A percentile compares a stretch with the other conserved stretches of the same genome.
phyloP scores from a whole-genome alignment of 164 flowering plant genomes.

The Dillenia suffruticosa region DNA sequence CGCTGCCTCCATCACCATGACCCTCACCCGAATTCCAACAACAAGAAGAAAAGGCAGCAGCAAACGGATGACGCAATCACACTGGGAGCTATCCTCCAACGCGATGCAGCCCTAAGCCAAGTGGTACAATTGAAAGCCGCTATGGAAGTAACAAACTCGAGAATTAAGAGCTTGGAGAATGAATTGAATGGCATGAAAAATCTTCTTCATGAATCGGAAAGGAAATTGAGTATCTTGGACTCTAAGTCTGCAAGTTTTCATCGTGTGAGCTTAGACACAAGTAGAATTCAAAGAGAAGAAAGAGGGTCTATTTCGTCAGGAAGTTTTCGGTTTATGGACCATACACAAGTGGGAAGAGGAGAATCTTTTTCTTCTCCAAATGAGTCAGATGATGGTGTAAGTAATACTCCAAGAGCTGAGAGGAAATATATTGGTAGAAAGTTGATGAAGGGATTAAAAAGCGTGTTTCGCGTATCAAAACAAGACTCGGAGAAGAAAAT shows the following conservation, averaged over 20 bases:
- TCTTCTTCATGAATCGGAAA: conserved; percentile 24
- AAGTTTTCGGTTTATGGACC: conserved; percentile 5
- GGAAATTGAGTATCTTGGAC: conserved; percentile 9
- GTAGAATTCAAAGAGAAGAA: conserved; percentile 32
- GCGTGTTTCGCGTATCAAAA: conserved; percentile 35
- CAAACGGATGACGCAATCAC: conserved; percentile 16
- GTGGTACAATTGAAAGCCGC: conserved; percentile 47
- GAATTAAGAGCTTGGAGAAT: conserved; percentile 55
- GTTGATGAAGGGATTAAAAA: conserved; percentile 51
- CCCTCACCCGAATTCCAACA: conserved; percentile 5
- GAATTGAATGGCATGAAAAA: conserved; percentile 61
- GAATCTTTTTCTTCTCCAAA: conserved; percentile 10
- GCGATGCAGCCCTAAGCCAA: conserved; percentile 62
- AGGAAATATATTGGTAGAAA: conserved; percentile 30
- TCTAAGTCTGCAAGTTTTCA: conserved; percentile 57
- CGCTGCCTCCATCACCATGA: conserved; percentile 1
- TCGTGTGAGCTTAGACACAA: conserved; percentile 25
- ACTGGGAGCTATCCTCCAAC: conserved; percentile 63
- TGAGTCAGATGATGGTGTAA: background rate
- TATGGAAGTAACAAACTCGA: conserved; percentile 52
- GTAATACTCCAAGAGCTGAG: background rate
- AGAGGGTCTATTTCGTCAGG: conserved; percentile 37
- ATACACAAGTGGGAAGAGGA: background rate
- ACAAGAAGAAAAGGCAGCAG: background rate
- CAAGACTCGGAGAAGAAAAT: background rate